Evolutionary conservation across 2,329 filamentous ascomycete species (phyloP).

Genomic region (Stemphylium lycopersici): DNA sequence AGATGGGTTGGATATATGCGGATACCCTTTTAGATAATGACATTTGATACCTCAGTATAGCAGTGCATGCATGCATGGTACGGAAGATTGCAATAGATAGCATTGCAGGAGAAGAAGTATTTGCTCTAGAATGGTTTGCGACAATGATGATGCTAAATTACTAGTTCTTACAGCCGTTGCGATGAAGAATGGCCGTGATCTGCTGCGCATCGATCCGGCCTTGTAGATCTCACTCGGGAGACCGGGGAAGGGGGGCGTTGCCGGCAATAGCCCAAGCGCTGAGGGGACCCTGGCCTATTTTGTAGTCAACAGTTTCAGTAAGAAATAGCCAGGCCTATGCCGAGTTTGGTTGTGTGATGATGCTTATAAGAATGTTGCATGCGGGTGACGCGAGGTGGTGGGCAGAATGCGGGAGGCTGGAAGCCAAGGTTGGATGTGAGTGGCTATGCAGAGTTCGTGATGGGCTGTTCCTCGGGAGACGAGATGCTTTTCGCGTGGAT

Average conservation of each 20-base stretch:
- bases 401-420: neutral
- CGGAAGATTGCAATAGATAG: too few relatives aligned
- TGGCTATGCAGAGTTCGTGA: neutral
- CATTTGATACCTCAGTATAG: neutral
- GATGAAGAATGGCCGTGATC: too few relatives aligned
- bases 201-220: too few relatives aligned
- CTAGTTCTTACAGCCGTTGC: too few relatives aligned
- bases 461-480: neutral
- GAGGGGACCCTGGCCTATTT: conserved; percentile 1
- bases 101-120: too few relatives aligned
- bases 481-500: neutral
- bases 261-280: neutral
- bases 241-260: neutral
- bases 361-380: neutral
- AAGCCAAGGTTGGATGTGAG: neutral
- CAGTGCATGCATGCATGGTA: too few relatives aligned
- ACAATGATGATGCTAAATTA: too few relatives aligned
- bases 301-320: conserved; percentile 8
- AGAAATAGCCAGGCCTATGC: neutral
- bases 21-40: conserved; percentile 18
- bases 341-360: neutral
- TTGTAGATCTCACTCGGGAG: too few relatives aligned
- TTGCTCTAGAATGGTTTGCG: too few relatives aligned
- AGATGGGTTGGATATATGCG: conserved; percentile 12
- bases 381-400: neutral